Conservation (phyloP, 2,329 filamentous ascomycete species). For the Colletotrichum cordylinicola region DNA sequence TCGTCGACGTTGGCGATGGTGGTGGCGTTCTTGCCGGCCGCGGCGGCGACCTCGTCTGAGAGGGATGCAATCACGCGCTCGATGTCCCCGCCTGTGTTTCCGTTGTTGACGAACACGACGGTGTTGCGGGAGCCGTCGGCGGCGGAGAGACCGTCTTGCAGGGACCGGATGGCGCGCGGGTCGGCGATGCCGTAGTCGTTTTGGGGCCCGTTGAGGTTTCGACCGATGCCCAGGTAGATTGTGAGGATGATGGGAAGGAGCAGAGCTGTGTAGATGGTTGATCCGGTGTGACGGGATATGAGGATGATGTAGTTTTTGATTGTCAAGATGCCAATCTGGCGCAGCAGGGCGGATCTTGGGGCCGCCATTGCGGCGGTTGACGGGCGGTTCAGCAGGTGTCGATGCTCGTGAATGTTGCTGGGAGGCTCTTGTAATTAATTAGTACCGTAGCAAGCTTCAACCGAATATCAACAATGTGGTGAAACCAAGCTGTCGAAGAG, state of each 20-base stretch:
- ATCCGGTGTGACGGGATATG: conserved; percentile 53
- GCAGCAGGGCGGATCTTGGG: conserved; percentile 20
- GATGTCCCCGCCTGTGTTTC: conserved; percentile 73
- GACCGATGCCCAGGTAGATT: conserved; percentile 71
- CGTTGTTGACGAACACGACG: conserved; percentile 81
- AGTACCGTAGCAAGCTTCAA: background rate
- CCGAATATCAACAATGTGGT: background rate
- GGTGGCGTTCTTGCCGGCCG: conserved; percentile 31
- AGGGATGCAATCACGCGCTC: conserved; percentile 71
- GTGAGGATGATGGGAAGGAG: conserved; percentile 64
- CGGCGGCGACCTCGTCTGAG: conserved; percentile 34
- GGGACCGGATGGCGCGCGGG: conserved; percentile 63
- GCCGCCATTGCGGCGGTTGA: background rate
- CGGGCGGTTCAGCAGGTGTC: background rate
- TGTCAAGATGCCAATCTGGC: conserved; percentile 66
- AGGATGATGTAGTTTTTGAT: conserved; percentile 68
- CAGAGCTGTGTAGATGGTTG: conserved; percentile 62
- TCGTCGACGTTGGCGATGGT: conserved; percentile 28
- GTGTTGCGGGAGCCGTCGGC: conserved; percentile 55
- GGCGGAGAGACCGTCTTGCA: conserved; percentile 37
- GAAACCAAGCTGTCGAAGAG: fast-evolving
- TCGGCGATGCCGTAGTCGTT: conserved; percentile 76
- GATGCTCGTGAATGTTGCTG: background rate
- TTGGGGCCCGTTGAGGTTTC: conserved; percentile 83
- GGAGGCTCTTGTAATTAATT: background rate